Evolutionary conservation across 2,329 filamentous ascomycete species (phyloP).

Genomic region (Fusarium agapanthi): DNA sequence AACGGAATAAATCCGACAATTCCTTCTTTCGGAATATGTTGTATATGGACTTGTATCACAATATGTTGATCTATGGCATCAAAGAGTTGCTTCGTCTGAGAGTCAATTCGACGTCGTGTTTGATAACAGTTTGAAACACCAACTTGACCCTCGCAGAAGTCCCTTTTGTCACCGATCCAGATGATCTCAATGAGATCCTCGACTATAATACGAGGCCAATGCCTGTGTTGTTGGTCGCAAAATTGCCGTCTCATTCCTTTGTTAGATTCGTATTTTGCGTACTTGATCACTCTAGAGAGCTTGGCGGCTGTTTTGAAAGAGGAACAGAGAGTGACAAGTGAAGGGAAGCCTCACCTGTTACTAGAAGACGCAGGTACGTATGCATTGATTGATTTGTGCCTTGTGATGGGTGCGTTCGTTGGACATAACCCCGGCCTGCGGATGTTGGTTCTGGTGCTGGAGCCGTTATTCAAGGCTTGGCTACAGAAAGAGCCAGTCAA

Average conservation of each 20-base stretch:
- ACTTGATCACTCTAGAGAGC: not conserved
- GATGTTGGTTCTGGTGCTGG: not conserved
- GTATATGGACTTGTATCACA: not conserved
- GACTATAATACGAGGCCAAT: not conserved
- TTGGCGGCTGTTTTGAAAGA: not conserved
- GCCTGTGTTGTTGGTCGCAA: not conserved
- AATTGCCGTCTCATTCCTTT: not conserved
- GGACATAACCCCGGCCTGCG: not conserved
- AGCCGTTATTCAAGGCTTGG: not conserved
- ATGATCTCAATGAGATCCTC: not conserved
- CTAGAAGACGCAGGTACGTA: not conserved
- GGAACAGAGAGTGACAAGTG: not conserved
- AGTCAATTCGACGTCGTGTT: not conserved
- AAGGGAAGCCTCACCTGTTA: not conserved
- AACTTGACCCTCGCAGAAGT: not conserved
- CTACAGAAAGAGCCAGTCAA: not conserved
- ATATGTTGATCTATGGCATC: not conserved
- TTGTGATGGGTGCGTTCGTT: not conserved
- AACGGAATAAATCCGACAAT: not conserved
- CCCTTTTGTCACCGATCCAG: not conserved
- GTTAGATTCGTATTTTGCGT: not conserved
- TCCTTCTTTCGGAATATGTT: not conserved
- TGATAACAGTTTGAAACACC: not conserved
- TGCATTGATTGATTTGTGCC: not conserved
- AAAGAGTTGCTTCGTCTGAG: not conserved